A percentile compares a stretch with the other conserved stretches of the same genome.
These are phyloP conservation scores for Mycena vulgaris DNA, from an alignment of 768 basidiomycete species.

Conservation along the genomic window DNA sequence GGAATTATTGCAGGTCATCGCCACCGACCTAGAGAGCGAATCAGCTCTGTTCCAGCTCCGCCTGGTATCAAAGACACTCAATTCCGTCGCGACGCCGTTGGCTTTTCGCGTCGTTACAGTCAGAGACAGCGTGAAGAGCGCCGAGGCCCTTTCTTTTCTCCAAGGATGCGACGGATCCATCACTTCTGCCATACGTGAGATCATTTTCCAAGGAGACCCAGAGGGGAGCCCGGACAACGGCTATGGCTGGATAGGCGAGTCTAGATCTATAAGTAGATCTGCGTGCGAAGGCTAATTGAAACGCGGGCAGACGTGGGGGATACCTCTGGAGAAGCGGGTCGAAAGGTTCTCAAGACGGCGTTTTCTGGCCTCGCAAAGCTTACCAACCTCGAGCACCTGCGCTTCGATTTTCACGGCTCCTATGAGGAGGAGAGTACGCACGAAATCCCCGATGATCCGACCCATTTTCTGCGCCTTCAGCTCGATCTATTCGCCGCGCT, in stretches of 20 bases:
- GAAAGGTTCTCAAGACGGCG: too few relatives aligned
- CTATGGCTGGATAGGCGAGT: not conserved
- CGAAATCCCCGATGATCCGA: constrained; percentile 1
- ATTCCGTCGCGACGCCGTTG: not conserved
- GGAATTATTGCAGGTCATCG: constrained; percentile 2
- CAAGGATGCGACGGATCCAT: constrained; percentile 5
- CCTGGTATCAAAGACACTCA: constrained; percentile 26
- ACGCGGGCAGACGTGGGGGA: too few relatives aligned
- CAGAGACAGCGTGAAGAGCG: constrained; percentile 15
- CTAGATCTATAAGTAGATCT: too few relatives aligned
- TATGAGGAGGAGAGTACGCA: constrained; percentile 3
- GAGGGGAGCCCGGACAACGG: not conserved
- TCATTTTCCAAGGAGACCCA: constrained; percentile 3
- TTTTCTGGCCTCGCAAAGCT: not conserved
- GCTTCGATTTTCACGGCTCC: not conserved
- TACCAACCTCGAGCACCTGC: constrained; percentile 11
- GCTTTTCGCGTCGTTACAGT: constrained; percentile 12
- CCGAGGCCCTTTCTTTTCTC: not conserved
- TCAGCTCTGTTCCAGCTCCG: constrained; percentile 8
- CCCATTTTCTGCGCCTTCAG: constrained; percentile 22
- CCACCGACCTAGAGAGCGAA: not conserved
- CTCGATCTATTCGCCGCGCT: constrained; percentile 12
- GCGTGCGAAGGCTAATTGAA: too few relatives aligned
- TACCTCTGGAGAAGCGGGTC: too few relatives aligned
- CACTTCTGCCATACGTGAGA: not conserved